phyloP scores from a whole-genome alignment of 306 rosid genomes.

The Inga laurina region DNA sequence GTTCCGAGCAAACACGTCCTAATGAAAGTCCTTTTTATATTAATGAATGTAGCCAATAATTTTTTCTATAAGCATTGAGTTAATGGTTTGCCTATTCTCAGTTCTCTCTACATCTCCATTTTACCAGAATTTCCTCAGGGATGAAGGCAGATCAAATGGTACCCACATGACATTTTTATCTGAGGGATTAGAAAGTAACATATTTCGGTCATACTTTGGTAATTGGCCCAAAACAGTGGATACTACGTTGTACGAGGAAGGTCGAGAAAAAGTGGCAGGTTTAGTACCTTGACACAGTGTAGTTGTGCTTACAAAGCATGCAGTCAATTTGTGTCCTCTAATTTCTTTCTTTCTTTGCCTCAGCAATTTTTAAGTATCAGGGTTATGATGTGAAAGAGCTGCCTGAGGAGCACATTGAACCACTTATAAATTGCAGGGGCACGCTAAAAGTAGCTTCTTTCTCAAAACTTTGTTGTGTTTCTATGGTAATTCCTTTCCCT shows the following conservation, averaged over 20 bases:
- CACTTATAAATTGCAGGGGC: conserved; percentile 69
- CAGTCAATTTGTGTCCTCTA: conserved; percentile 21
- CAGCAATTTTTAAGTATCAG: conserved; percentile 99
- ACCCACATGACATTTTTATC: conserved; percentile 72
- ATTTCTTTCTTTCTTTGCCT: conserved; percentile 25
- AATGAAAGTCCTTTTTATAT: conserved; percentile 17
- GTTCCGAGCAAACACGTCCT: background rate
- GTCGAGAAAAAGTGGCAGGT: conserved; percentile 99
- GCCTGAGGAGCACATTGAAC: conserved; percentile 72
- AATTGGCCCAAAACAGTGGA: conserved; percentile 84
- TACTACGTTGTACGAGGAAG: conserved; percentile 85
- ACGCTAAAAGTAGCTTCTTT: conserved; percentile 65
- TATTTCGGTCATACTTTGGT: conserved; percentile 63
- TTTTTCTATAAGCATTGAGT: conserved; percentile 22
- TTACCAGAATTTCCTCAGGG: conserved; percentile 80
- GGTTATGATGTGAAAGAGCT: conserved; percentile 93
- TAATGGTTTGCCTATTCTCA: conserved; percentile 29
- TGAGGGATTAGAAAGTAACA: conserved; percentile 83
- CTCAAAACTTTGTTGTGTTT: background rate
- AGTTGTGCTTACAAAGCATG: conserved; percentile 12
- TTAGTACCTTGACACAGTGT: conserved; percentile 29
- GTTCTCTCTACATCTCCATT: conserved; percentile 27
- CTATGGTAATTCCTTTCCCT: conserved; percentile 14
- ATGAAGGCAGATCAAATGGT: conserved; percentile 69
- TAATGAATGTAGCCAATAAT: conserved; percentile 12